Base-by-base conservation (phyloP, 2,329 filamentous ascomycete species). In the Diaporthe eres region DNA sequence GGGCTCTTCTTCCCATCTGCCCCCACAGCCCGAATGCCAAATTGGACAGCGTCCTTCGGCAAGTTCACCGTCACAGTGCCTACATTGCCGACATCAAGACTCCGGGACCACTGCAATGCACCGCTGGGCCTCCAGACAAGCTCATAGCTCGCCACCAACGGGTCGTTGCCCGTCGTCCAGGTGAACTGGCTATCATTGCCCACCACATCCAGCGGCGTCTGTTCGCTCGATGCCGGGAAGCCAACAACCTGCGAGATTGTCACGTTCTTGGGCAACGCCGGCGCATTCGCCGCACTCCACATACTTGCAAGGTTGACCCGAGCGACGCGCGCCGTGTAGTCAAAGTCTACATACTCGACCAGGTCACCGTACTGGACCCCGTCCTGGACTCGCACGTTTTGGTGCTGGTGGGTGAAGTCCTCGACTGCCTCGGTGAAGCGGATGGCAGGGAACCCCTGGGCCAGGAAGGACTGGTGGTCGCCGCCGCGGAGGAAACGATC, bases 341-440 rank as follows among this genome's bases (percentile, higher is more conserved):
- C 86, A 75, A 86, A 90, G 79, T 92, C 90, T n/a, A 89, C 87
- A 77, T 90, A 91, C 74, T 90, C 86, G 10, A 86, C 81, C 6
- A 91, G 78, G 74, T 92, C 90, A 37, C 90, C 90, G 77, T 89
- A 91, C 74, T 89, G 86, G 34, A 84, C 86, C 1, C 87, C 88
- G 67, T 88, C 85, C 65, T 86, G 83, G 17, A 88, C 83, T 1
- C 88, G 84, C 0, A 88, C 78, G 76, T 91, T 85, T 81, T 91
- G 90, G 78, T 91, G 89, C 81, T 91, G 89, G 79, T 91, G 90
- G 5, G 82, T 84, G 79, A 87, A 91, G 79, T 91, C 84, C 82
- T 92, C 90, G 72, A 88, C 85, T 0, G 90, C 88, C 82, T 92
- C 90, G 0, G 89, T 91, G 84, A 90, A 91, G 2, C 90, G 85